Evolutionary conservation across 305 asterid species (phyloP), one percentile per base, ranked within the genome.

Genomic region (Fraxinus albicans): DNA sequence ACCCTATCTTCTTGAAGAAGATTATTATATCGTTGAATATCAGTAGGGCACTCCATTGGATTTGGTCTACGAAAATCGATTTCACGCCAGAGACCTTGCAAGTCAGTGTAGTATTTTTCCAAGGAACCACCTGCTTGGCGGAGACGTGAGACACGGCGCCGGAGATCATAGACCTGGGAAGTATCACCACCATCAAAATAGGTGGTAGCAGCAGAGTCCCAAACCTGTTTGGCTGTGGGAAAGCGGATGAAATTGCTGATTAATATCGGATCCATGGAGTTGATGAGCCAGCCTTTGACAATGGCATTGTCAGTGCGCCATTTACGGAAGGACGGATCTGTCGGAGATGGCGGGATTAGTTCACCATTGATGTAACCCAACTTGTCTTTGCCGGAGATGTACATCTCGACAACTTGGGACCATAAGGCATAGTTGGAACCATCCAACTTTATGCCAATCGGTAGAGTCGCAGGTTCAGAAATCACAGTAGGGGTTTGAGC

Each of bases 381-480:
- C 34, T 31, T 31, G 34, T 31, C 34, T 31, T 31, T 47, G n/a
- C 31, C 75, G 0, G 50, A 50, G 79, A 83, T 83, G 2, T 77
- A 70, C 67, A 77, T 83, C 76, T 78, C 34, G 0, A 72, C 69
- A 8, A 83, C 23, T 23, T 83, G 79, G 7, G 76, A 83, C 75
- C 78, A 78, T 0, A 77, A 8, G 4, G 8, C 82, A 69, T 77
- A 69, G 2, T 73, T 83, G 6, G 76, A 40, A 0, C 12, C 23
- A 10, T 73, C 38, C 1, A 78, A 63, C 19, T 63, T 63, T 3
- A 25, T 63, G 31, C 73, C 25, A 63, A 63, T 63, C 1, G 73
- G 73, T 63, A 63, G 17, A 19, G 25, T 0, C 3, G 17, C 25
- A 63, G 73, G 29, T 19, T 63, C 29, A 63, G 19, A 38, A 38